phyloP scores from a whole-genome alignment of 225 moss, liverwort and hornwort genomes.

The Marchantia polymorpha region DNA sequence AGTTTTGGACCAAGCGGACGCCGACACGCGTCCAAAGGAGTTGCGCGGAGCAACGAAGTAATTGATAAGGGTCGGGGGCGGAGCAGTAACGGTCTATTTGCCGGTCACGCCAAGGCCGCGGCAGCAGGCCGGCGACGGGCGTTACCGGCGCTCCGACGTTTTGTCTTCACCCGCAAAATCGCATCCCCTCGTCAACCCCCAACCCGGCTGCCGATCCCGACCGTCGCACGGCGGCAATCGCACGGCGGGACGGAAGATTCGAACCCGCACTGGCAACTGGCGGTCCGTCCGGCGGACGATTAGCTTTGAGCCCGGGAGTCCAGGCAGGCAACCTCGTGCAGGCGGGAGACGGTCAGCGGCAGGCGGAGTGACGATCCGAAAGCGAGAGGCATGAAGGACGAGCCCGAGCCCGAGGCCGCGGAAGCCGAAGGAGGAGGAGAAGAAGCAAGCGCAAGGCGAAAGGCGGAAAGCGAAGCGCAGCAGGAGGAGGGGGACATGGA shows the following conservation, averaged over 20 bases:
- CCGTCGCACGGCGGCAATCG: background rate
- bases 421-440: background rate
- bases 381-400: background rate
- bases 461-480: too few relatives aligned
- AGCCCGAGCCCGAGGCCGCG: background rate
- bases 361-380: too few relatives aligned
- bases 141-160: background rate
- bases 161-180: background rate
- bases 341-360: background rate
- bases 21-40: background rate
- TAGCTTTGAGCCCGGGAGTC: background rate
- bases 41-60: background rate
- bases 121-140: background rate
- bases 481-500: background rate
- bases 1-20: too few relatives aligned
- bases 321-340: constrained; percentile 10
- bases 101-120: background rate
- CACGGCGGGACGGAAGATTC: background rate
- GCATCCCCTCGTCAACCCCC: background rate
- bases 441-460: too few relatives aligned
- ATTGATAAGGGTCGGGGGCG: background rate
- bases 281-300: background rate
- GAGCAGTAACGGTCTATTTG: constrained; percentile 11
- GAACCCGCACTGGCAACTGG: constrained; percentile 2
- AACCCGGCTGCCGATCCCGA: background rate